Base-by-base conservation (phyloP, 768 basidiomycete genomes). In the Clitopilus hobsonii region DNA sequence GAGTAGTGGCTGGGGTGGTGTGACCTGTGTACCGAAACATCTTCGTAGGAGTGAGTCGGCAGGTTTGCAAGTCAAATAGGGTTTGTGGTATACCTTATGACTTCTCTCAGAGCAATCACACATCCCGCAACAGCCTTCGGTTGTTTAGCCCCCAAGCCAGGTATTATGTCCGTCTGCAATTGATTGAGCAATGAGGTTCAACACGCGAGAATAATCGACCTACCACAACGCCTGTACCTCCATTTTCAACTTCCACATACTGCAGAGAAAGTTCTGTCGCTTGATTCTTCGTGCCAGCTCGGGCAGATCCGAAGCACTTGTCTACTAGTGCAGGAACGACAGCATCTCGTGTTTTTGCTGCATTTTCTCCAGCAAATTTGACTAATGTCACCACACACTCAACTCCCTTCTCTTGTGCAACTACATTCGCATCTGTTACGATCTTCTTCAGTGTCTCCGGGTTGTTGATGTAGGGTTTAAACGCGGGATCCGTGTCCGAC, bases 381-480 rank as follows among this genome's bases (percentile, higher is more conserved):
- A 97, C 86, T 56, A 98, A 79, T 26, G 86, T 79, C 53, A 89
- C 84, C 28, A 95, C 72, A 61, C 89, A 93, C 66, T 98, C 96
- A 5, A 98, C 82, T 27, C 91, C 97, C 67, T 96, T 98, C 77
- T 99, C 97, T 71, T 99, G 97, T 10, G 96, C 95, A 26, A 98
- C 96, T 24, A 89, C 97, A 70, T 98, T 98, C 0, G 94, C 76
- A 65, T 99, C 97, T 2, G 85, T 86, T 29, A 77, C 91, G 63
- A 95, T 85, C 72, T 88, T 94, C 81, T 89, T 93, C 61, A 95
- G 80, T 25, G 87, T 71, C 67, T 89, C 86, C 26, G 84, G 73
- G 61, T 88, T 88, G 70, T 82, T 85, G 57, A 90, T 66, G 70
- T 94, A 98, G 11, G 92, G 91, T 63, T 84, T 86, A 78, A 99